Conservation (phyloP, 2,329 filamentous ascomycete species). For the Pyricularia pennisetigena region DNA sequence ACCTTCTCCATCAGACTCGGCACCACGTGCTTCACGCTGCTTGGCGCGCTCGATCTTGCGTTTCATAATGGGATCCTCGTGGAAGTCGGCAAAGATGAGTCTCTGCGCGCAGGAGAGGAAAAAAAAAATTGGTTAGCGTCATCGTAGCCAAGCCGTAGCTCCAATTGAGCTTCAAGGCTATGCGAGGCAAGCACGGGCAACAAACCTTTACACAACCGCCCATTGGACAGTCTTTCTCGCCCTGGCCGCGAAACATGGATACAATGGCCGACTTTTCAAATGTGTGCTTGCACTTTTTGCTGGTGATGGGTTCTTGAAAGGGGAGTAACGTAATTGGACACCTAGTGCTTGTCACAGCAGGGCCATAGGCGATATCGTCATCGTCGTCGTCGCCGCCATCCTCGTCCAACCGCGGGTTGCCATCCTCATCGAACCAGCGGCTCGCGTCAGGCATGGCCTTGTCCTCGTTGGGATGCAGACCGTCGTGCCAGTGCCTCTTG, state of each 20-base stretch:
- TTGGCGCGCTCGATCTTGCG: slow-evolving; percentile 48
- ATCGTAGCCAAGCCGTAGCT: background rate
- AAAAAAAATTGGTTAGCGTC: background rate
- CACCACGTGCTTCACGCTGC: slow-evolving; percentile 13
- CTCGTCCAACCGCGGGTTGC: slow-evolving; percentile 30
- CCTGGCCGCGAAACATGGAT: slow-evolving; percentile 31
- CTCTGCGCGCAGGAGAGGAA: slow-evolving; percentile 22
- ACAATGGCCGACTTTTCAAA: slow-evolving; percentile 59
- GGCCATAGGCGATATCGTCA: slow-evolving; percentile 56
- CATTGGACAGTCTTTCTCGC: slow-evolving; percentile 48
- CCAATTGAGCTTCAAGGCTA: background rate
- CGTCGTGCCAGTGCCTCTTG: slow-evolving; percentile 48
- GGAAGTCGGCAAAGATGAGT: slow-evolving; percentile 42
- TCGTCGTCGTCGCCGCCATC: slow-evolving; percentile 48
- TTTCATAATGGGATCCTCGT: slow-evolving; percentile 43
- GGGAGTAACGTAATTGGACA: slow-evolving; percentile 59
- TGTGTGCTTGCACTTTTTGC: slow-evolving; percentile 57
- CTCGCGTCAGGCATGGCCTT: slow-evolving; percentile 41
- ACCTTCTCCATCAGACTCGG: background rate
- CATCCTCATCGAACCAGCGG: slow-evolving; percentile 41
- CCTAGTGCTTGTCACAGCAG: slow-evolving; percentile 49
- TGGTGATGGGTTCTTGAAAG: slow-evolving; percentile 59
- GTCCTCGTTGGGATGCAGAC: slow-evolving; percentile 35
- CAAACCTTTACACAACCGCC: slow-evolving; percentile 52
- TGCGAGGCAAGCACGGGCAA: background rate